Evolutionary conservation across 2,329 filamentous ascomycete genomes (phyloP), one percentile per base, ranked within the genome.

Genomic region (Teratosphaeria nubilosa): DNA sequence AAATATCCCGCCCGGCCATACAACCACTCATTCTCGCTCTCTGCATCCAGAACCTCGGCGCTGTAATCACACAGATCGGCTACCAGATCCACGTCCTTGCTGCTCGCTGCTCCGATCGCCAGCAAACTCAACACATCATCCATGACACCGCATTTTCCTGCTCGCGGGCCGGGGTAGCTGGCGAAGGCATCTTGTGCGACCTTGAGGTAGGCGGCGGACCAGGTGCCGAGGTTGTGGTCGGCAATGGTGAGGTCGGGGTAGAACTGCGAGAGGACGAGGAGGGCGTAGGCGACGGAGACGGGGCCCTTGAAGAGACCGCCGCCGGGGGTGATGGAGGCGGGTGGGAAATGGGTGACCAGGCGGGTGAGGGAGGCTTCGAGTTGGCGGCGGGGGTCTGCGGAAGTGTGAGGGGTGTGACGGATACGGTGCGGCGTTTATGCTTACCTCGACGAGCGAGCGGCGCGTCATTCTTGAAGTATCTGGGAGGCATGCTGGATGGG

Each of bases 1-100:
- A 90, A 75, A 56, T 84, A 82, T 0, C 86, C 86, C 1, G 86
- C 83, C 11, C 85, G 79, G 5, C 87, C 87, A 68, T 86, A 84
- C 5, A 87, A 73, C 70, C 85, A 80, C 66, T 89, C 86, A 56
- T 86, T 83, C 51, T 76, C 75, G 27, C 79, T 78, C 1, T 76
- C 75, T 0, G 65, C 60, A 55, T 77, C 73, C 11, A 76, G 69
- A 54, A 77, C 78, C 53, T 81, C 76, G 6, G 70, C 74, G 10
- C 75, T 71, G 65, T 78, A 78, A 62, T 78, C 75, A 69, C 77
- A 79, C n/a, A 80, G 71, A 60, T 78, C 74, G 55, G 72, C 72
- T 11, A 76, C 78, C 61, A 78, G 78, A 27, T 79, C 77, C 16
- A 70, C 66, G 59, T 80, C 78, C 62, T 77, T 77, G 22, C 76